Evolutionary conservation across 1,139 yeast genomes (phyloP).

Genomic region (Yamadazyma aaseri): DNA sequence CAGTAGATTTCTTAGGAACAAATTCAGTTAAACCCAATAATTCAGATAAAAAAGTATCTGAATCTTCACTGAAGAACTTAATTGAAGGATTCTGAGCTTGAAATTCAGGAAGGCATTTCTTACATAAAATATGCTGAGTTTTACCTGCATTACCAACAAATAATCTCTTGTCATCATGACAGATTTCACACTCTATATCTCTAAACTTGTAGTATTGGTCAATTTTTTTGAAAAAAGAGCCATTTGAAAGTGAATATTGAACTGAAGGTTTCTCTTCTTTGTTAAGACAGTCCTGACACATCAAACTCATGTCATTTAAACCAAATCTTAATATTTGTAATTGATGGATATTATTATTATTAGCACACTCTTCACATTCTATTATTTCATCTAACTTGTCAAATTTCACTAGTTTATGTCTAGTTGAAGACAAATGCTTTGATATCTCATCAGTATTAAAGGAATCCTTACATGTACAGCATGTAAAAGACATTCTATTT

Average conservation of each 20-base stretch:
- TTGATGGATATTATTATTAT: constrained; percentile 50
- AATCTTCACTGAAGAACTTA: constrained; percentile 43
- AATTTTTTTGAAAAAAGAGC: constrained; percentile 50
- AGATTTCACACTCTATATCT: constrained; percentile 47
- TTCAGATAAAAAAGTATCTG: constrained; percentile 47
- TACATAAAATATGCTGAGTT: constrained; percentile 36
- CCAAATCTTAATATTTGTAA: constrained; percentile 53
- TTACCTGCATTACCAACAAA: constrained; percentile 31
- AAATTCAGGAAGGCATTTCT: constrained; percentile 35
- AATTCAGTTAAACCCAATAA: constrained; percentile 51
- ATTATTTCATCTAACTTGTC: constrained; percentile 37
- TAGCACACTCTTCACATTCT: constrained; percentile 58
- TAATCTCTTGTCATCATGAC: constrained; percentile 42
- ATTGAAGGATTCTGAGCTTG: constrained; percentile 14
- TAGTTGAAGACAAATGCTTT: constrained; percentile 50
- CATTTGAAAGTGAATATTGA: constrained; percentile 52
- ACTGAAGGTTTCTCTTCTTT: constrained; percentile 50
- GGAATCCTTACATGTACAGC: constrained; percentile 14
- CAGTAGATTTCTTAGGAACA: constrained; percentile 18
- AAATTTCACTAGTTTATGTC: constrained; percentile 50
- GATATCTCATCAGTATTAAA: constrained; percentile 20
- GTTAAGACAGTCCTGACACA: constrained; percentile 49
- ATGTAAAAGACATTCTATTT: constrained; percentile 8
- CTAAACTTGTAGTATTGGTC: constrained; percentile 48
- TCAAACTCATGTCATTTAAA: constrained; percentile 51